A percentile compares a stretch with the other conserved stretches of the same genome.
Conservation (phyloP, 352 stramenopile genomes). For the Phytopythium litorale region DNA sequence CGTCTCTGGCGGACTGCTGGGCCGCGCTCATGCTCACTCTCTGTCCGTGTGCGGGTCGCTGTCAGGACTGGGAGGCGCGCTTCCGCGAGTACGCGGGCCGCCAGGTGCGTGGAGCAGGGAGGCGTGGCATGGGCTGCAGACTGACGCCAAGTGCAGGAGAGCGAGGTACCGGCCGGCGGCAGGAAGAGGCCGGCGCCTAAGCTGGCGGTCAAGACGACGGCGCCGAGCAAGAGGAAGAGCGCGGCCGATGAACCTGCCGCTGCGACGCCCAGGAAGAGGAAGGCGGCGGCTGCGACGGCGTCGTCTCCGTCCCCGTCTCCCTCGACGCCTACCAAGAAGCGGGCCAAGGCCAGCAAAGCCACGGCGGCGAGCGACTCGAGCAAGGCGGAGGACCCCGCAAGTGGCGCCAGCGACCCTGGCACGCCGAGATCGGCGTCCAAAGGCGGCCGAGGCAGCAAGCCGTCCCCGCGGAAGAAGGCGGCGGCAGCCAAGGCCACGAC, state of each 20-base stretch:
- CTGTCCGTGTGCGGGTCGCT: neutral
- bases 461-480: neutral
- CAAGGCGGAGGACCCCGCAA: neutral
- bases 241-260: neutral
- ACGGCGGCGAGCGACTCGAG: neutral
- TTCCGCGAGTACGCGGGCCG: constrained; percentile 3
- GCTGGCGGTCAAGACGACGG: neutral
- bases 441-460: neutral
- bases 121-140: no score
- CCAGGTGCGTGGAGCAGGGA: neutral
- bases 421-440: neutral
- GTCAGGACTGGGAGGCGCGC: constrained; percentile 8
- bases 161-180: neutral
- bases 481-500: neutral
- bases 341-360: neutral
- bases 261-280: constrained; percentile 2
- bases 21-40: neutral
- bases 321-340: constrained; percentile 4
- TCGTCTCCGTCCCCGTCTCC: neutral
- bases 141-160: neutral
- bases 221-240: neutral
- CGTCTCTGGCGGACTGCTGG: no score
- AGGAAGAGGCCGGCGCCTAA: constrained; percentile 4
- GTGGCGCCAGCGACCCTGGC: neutral
- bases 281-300: neutral